Evolutionary conservation across 768 basidiomycete genomes (phyloP).

Genomic region (Amanita molliuscula): DNA sequence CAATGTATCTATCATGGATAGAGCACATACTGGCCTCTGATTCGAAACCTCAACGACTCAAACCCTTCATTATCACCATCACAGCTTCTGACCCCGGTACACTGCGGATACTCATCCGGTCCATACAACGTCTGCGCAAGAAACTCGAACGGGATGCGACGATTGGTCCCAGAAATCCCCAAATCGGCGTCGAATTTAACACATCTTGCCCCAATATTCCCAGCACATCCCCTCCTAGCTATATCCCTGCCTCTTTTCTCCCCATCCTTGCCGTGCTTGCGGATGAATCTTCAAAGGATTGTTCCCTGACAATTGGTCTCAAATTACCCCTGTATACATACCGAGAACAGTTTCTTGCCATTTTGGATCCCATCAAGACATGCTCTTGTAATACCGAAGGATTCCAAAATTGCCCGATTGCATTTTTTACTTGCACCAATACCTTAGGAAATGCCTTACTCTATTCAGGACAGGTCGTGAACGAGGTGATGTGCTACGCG

Average conservation of each 20-base stretch:
- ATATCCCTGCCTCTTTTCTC: constrained; percentile 39
- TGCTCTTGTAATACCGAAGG: background rate
- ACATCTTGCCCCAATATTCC: constrained; percentile 78
- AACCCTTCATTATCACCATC: constrained; percentile 73
- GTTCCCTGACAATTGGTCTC: constrained; percentile 55
- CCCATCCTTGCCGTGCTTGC: constrained; percentile 49
- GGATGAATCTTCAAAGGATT: constrained; percentile 36
- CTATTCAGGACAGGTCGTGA: constrained; percentile 40
- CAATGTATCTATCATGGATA: constrained; percentile 58
- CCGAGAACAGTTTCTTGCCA: constrained; percentile 45
- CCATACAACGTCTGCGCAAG: constrained; percentile 52
- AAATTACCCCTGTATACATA: constrained; percentile 74
- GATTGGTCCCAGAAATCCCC: constrained; percentile 13
- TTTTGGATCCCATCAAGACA: constrained; percentile 33
- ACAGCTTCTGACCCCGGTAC: constrained; percentile 47
- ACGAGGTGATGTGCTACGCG: constrained; percentile 30
- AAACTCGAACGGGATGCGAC: constrained; percentile 18
- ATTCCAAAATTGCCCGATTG: constrained; percentile 30
- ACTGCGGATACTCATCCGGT: constrained; percentile 42
- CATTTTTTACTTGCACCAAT: constrained; percentile 75
- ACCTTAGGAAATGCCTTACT: constrained; percentile 65
- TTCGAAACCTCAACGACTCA: constrained; percentile 11
- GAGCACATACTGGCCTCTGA: constrained; percentile 31
- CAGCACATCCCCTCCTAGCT: constrained; percentile 53
- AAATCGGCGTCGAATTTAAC: constrained; percentile 72